phyloP scores from a whole-genome alignment of 2,329 filamentous ascomycete species.

The Immersiporthe knoxdaviesiana region DNA sequence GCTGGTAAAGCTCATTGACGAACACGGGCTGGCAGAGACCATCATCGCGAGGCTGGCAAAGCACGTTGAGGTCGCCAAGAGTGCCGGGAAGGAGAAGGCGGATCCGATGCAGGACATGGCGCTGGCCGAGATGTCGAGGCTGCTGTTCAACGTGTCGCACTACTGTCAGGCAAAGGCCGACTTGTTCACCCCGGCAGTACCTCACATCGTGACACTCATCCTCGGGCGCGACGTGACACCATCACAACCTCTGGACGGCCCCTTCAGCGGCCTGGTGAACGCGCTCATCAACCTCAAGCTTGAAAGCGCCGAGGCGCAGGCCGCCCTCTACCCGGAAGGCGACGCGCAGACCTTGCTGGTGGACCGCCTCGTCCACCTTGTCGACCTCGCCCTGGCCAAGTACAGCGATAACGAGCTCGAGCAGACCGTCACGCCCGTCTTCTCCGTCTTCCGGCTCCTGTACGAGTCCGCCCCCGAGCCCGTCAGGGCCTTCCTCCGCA shows the following conservation, averaged over 20 bases:
- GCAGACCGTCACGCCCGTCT: constrained; percentile 67
- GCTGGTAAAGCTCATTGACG: constrained; percentile 65
- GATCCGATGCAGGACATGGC: constrained; percentile 77
- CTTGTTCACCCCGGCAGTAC: constrained; percentile 69
- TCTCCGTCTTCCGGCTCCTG: constrained; percentile 75
- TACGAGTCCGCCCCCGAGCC: constrained; percentile 68
- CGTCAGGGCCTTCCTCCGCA: constrained; percentile 65
- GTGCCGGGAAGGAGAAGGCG: constrained; percentile 37
- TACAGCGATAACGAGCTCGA: constrained; percentile 76
- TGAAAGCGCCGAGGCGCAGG: constrained; percentile 53
- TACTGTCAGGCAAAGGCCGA: constrained; percentile 65
- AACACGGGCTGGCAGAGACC: constrained; percentile 68
- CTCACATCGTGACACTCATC: constrained; percentile 72
- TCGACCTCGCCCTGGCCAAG: constrained; percentile 65
- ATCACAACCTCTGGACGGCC: constrained; percentile 70
- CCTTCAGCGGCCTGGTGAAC: constrained; percentile 75
- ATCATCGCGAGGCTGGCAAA: constrained; percentile 71
- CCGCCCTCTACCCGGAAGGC: constrained; percentile 68
- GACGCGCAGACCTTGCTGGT: constrained; percentile 60
- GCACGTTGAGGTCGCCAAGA: constrained; percentile 59
- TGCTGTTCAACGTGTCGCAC: constrained; percentile 87
- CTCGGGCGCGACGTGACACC: constrained; percentile 60
- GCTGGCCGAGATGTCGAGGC: constrained; percentile 79
- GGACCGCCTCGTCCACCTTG: constrained; percentile 69
- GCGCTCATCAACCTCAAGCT: constrained; percentile 79